A percentile compares a stretch with the other conserved stretches of the same genome.
Evolutionary conservation across 2,329 filamentous ascomycete genomes (phyloP).

Genomic region (Alternaria metachromatica): DNA sequence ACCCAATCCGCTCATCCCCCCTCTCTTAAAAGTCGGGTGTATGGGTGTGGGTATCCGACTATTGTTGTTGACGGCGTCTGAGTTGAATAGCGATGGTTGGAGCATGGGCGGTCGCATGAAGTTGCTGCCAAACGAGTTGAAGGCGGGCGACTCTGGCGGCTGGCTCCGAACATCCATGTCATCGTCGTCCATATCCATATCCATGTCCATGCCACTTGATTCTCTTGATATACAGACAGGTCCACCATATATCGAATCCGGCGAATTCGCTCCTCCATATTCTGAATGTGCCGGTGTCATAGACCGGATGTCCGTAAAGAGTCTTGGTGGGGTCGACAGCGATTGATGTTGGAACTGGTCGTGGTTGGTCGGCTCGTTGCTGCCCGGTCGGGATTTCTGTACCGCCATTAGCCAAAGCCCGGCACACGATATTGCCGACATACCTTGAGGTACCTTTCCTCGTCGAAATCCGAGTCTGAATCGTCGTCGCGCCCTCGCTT

Average conservation of each 20-base stretch:
- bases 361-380: constrained; percentile 26
- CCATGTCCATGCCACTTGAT: constrained; percentile 32
- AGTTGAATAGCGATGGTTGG: constrained; percentile 36
- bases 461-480: constrained; percentile 41
- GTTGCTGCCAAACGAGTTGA: constrained; percentile 26
- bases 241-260: constrained; percentile 31
- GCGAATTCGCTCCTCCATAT: constrained; percentile 33
- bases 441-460: constrained; percentile 42
- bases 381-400: constrained; percentile 42
- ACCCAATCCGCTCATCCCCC: constrained; percentile 34
- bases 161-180: constrained; percentile 44
- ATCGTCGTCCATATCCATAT: constrained; percentile 49
- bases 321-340: constrained; percentile 32
- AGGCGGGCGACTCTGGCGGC: constrained; percentile 44
- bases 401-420: constrained; percentile 15
- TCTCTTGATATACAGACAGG: constrained; percentile 29
- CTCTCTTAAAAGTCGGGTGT: constrained; percentile 44
- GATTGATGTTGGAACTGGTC: constrained; percentile 25
- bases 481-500: constrained; percentile 46
- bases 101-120: constrained; percentile 46
- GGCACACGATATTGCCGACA: constrained; percentile 5
- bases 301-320: constrained; percentile 32
- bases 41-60: constrained; percentile 51
- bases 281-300: constrained; percentile 43
- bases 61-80: constrained; percentile 26